Percentiles rank a stretch among this genome's conserved stretches.
Conservation (phyloP, 2,329 filamentous ascomycete genomes). For the Penicillium decumbens region DNA sequence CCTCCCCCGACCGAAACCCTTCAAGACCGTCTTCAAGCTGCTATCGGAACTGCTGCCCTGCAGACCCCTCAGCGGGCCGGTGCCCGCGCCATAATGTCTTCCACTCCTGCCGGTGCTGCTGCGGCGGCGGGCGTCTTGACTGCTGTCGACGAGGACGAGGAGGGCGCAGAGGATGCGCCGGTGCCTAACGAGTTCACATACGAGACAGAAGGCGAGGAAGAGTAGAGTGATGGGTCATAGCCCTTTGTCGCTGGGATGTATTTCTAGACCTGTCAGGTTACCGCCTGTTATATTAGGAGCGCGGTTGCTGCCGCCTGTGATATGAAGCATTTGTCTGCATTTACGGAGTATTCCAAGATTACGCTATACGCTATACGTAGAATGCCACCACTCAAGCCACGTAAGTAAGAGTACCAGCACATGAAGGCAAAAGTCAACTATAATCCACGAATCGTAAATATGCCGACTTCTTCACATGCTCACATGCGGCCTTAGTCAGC, state of each 20-base stretch:
- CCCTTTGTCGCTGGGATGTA: constrained; percentile 30
- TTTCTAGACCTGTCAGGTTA: constrained; percentile 36
- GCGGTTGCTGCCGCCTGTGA: constrained; percentile 16
- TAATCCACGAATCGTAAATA: constrained; percentile 8
- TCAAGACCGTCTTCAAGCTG: constrained; percentile 43
- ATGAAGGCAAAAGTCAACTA: neutral
- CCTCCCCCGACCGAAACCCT: constrained; percentile 41
- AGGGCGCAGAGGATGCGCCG: constrained; percentile 47
- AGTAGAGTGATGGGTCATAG: constrained; percentile 19
- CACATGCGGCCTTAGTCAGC: constrained; percentile 18
- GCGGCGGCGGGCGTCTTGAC: constrained; percentile 77
- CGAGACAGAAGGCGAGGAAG: constrained; percentile 41
- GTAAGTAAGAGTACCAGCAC: neutral
- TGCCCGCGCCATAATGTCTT: constrained; percentile 20
- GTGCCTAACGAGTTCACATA: constrained; percentile 47
- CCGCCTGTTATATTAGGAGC: constrained; percentile 24
- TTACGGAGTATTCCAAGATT: neutral
- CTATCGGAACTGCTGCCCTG: constrained; percentile 31
- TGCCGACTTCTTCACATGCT: constrained; percentile 8
- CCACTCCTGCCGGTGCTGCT: constrained; percentile 52
- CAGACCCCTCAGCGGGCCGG: constrained; percentile 32
- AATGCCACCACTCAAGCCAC: neutral
- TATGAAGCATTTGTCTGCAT: constrained; percentile 21
- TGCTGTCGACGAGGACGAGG: constrained; percentile 69
- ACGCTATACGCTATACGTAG: neutral